Evolutionary conservation across 192 early-diverging fungal species (phyloP), one percentile per base, ranked within the genome.

Genomic region (Piromyces finnis): DNA sequence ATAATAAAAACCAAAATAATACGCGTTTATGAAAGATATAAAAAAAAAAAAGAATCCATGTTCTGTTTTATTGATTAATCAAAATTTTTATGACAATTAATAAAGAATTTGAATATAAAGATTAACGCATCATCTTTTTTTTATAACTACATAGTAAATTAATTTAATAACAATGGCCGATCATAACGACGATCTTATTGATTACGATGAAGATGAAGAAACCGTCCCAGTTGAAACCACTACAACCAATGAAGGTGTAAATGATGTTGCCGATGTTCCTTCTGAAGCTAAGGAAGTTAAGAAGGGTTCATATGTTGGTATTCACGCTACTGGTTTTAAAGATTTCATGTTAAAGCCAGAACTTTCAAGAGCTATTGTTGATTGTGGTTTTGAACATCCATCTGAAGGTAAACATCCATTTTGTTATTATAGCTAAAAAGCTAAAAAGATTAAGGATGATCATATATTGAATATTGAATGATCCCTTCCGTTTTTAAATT

Each of bases 301-400:
- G 90, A 97, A 97, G 87, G 97, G 97, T 35, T 95, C 94, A 81
- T 99, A 99, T 84, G 97, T 97, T 78, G 95, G 96, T 86, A 93
- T 99, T 81, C 97, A 99, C 88, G 94, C 97, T 27, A 99, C 97
- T 41, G 96, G 96, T 83, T 99, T 99, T 93, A 89, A 95, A 84
- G 97, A 99, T 85, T 98, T 99, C 83, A 84, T 99, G 81, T 90
- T 99, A 85, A 96, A 96, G 91, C 96, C 97, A 11, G 97, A 99
- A 85, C 88, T 99, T 36, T 83, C 95, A 78, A 92, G 95, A 78
- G 94, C 95, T 80, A 99, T 98, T 82, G 95, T 93, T 29, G 97
- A 99, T 87, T 99, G 96, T 82, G 97, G 97, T 88, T 99, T 99
- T 83, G 97, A 99, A 88, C 97, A 99, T 88, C 97, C 97, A 68